These are phyloP conservation scores for Diplodia scrobiculata DNA, from an alignment of 2,329 filamentous ascomycete genomes.

Conservation along the genomic window DNA sequence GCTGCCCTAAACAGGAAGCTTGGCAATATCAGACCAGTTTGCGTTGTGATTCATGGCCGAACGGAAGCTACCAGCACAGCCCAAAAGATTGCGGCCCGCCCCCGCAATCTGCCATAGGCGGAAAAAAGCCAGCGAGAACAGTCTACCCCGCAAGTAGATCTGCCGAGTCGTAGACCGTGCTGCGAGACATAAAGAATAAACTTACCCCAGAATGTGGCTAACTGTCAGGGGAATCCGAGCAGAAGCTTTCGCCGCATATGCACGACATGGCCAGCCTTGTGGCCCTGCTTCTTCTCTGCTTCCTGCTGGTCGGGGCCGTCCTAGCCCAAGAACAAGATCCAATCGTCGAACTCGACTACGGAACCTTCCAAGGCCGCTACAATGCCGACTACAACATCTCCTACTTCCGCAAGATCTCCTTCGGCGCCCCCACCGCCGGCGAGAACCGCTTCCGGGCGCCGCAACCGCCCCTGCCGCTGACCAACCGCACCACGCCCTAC, in stretches of 20 bases:
- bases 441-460: conserved; percentile 63
- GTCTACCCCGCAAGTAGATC: conserved; percentile 9
- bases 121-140: background rate
- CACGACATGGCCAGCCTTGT: conserved; percentile 4
- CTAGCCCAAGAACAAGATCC: conserved; percentile 23
- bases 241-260: background rate
- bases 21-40: background rate
- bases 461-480: conserved; percentile 57
- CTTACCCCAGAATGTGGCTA: background rate
- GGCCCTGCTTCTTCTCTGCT: background rate
- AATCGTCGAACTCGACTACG: conserved; percentile 41
- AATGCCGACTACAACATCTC: conserved; percentile 58
- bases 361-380: conserved; percentile 57
- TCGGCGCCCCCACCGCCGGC: conserved; percentile 60
- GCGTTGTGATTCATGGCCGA: conserved; percentile 4
- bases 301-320: background rate
- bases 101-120: background rate
- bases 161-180: background rate
- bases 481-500: conserved; percentile 54
- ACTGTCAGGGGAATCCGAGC: background rate
- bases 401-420: conserved; percentile 64
- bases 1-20: background rate
- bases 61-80: background rate
- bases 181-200: conserved; percentile 10
- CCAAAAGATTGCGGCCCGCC: background rate